phyloP scores from a whole-genome alignment of 768 basidiomycete genomes.

The Trametes cubensis region DNA sequence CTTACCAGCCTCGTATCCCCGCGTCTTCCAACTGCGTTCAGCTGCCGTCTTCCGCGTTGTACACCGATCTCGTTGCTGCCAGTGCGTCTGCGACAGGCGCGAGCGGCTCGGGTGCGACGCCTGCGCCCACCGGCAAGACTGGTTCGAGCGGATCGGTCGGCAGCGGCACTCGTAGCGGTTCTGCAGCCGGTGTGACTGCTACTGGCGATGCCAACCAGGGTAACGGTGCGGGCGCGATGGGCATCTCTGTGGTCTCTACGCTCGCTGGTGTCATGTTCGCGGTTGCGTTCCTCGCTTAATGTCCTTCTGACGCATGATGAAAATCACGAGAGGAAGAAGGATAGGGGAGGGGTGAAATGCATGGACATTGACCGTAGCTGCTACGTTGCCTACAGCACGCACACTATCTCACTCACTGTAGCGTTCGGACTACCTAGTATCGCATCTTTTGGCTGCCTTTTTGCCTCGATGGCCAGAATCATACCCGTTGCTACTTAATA shows the following conservation, averaged over 20 bases:
- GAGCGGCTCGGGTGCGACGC: constrained; percentile 14
- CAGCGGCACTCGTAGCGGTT: constrained; percentile 15
- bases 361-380: constrained; percentile 5
- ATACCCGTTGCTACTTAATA: constrained; percentile 23
- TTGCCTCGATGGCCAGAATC: neutral
- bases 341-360: constrained; percentile 4
- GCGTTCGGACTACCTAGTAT: constrained; percentile 20
- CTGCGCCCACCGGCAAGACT: constrained; percentile 25
- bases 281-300: constrained; percentile 40
- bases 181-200: constrained; percentile 6
- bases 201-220: constrained; percentile 24
- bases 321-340: constrained; percentile 14
- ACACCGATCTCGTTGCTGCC: constrained; percentile 27
- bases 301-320: constrained; percentile 1
- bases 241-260: constrained; percentile 37
- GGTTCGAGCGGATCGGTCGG: constrained; percentile 12
- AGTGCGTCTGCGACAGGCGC: constrained; percentile 16
- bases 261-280: constrained; percentile 39
- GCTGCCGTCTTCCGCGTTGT: constrained; percentile 41
- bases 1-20: constrained; percentile 44
- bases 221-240: constrained; percentile 27
- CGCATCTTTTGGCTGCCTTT: constrained; percentile 9
- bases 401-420: constrained; percentile 13
- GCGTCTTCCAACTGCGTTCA: constrained; percentile 49
- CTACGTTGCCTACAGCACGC: constrained; percentile 3